Conservation (phyloP, 768 basidiomycete species). For the Coprinopsis strossmayeri region DNA sequence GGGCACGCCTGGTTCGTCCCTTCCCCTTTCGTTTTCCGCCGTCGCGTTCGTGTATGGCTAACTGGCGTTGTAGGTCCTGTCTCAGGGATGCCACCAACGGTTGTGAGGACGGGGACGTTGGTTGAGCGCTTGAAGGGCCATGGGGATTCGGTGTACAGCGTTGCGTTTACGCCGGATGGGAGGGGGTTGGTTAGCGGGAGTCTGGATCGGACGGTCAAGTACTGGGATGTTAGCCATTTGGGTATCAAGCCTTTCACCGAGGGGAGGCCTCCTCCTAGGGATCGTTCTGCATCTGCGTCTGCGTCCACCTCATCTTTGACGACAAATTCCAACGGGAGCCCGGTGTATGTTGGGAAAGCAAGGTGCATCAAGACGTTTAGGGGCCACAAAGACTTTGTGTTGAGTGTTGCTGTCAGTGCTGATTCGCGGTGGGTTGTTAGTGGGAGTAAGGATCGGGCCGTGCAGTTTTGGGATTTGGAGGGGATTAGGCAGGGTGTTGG, state of each 20-base stretch:
- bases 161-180: slow-evolving; percentile 92
- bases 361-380: slow-evolving; percentile 38
- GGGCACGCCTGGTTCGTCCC: too few species aligned
- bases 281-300: not conserved
- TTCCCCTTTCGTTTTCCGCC: too few species aligned
- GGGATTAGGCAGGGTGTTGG: too few species aligned
- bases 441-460: slow-evolving; percentile 74
- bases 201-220: slow-evolving; percentile 76
- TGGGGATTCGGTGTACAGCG: slow-evolving; percentile 73
- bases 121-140: slow-evolving; percentile 71
- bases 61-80: too few species aligned
- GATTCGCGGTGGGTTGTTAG: slow-evolving; percentile 80
- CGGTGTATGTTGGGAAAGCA: not conserved
- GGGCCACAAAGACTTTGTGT: slow-evolving; percentile 65
- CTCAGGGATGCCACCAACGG: not conserved
- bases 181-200: slow-evolving; percentile 84
- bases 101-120: slow-evolving; percentile 46
- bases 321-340: slow-evolving; percentile 22
- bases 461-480: slow-evolving; percentile 62
- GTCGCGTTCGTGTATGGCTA: too few species aligned
- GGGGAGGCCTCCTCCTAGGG: too few species aligned
- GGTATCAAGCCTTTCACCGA: slow-evolving; percentile 34
- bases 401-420: slow-evolving; percentile 52
- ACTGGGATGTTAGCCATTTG: slow-evolving; percentile 78
- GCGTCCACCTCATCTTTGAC: not conserved